Evolutionary conservation across 2,329 filamentous ascomycete genomes (phyloP).

Genomic region (Claviceps africana): DNA sequence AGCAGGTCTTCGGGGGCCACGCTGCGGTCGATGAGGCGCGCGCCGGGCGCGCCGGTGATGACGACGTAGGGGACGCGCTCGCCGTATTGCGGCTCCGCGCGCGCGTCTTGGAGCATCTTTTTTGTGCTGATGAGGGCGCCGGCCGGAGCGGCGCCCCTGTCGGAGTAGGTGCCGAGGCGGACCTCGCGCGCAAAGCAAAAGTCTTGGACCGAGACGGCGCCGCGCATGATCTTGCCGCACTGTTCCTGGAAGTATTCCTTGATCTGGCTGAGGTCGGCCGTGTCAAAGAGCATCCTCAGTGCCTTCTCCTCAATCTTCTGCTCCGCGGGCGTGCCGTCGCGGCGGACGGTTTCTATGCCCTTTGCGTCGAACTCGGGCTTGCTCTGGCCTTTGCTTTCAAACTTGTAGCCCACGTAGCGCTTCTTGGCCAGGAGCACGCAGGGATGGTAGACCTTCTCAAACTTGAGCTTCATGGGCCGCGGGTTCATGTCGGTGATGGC

Average conservation of each 20-base stretch:
- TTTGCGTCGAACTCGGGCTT: slow-evolving; percentile 93
- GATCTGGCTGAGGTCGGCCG: slow-evolving; percentile 73
- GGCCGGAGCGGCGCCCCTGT: slow-evolving; percentile 65
- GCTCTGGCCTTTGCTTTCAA: slow-evolving; percentile 60
- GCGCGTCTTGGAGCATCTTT: slow-evolving; percentile 73
- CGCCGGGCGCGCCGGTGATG: slow-evolving; percentile 72
- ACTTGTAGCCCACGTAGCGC: slow-evolving; percentile 95
- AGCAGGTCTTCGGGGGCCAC: slow-evolving; percentile 77
- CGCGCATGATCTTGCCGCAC: slow-evolving; percentile 84
- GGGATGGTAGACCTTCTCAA: slow-evolving; percentile 96
- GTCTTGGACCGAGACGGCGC: slow-evolving; percentile 78
- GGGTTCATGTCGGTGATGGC: slow-evolving; percentile 83
- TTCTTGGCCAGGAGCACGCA: slow-evolving; percentile 93
- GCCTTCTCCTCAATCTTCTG: slow-evolving; percentile 95
- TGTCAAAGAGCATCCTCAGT: slow-evolving; percentile 78
- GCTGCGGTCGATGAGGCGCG: slow-evolving; percentile 75
- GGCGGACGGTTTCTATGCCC: slow-evolving; percentile 90
- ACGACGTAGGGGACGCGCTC: slow-evolving; percentile 94
- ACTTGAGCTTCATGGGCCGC: slow-evolving; percentile 85
- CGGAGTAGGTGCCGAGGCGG: slow-evolving; percentile 68
- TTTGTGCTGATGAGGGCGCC: slow-evolving; percentile 80
- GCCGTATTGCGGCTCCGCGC: slow-evolving; percentile 84
- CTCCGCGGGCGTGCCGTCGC: slow-evolving; percentile 87
- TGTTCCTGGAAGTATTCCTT: slow-evolving; percentile 84
- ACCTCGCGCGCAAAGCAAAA: slow-evolving; percentile 95